Evolutionary conservation across 2,329 filamentous ascomycete species (phyloP).

Genomic region (Penicillium sp.): DNA sequence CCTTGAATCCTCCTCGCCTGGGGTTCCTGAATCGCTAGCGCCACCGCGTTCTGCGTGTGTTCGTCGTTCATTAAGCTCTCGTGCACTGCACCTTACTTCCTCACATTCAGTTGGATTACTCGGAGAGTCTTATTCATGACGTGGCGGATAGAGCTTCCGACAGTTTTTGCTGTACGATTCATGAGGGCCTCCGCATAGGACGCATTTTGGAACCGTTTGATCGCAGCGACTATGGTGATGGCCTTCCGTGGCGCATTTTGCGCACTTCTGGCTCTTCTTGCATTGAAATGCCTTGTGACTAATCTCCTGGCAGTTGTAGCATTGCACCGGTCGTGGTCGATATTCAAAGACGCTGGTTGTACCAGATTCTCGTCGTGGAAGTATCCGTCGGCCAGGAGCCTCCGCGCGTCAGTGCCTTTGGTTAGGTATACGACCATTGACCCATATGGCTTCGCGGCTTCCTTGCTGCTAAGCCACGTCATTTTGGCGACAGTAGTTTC

Average conservation of each 20-base stretch:
- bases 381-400: constrained; percentile 21
- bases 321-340: constrained; percentile 26
- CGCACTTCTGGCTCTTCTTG: constrained; percentile 22
- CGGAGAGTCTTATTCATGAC: constrained; percentile 19
- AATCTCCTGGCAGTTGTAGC: constrained; percentile 32
- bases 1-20: constrained; percentile 18
- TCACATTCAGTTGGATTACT: constrained; percentile 21
- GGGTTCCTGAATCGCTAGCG: constrained; percentile 20
- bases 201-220: constrained; percentile 16
- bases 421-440: constrained; percentile 25
- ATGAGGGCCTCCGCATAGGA: constrained; percentile 17
- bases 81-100: constrained; percentile 18
- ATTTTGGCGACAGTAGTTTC: constrained; percentile 21
- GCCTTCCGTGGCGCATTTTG: constrained; percentile 14
- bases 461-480: constrained; percentile 24
- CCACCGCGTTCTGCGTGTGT: constrained; percentile 8
- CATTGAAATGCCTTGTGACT: constrained; percentile 30
- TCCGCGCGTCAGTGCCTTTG: constrained; percentile 20
- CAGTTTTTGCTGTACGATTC: constrained; percentile 23
- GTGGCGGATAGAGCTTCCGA: constrained; percentile 19
- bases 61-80: constrained; percentile 22
- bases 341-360: constrained; percentile 19
- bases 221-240: constrained; percentile 17
- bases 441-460: constrained; percentile 19
- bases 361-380: constrained; percentile 23